Percentiles rank a stretch among this genome's conserved stretches.
These are phyloP conservation scores for Canariomyces notabilis DNA, from an alignment of 2,329 filamentous ascomycete genomes.

Conservation along the genomic window DNA sequence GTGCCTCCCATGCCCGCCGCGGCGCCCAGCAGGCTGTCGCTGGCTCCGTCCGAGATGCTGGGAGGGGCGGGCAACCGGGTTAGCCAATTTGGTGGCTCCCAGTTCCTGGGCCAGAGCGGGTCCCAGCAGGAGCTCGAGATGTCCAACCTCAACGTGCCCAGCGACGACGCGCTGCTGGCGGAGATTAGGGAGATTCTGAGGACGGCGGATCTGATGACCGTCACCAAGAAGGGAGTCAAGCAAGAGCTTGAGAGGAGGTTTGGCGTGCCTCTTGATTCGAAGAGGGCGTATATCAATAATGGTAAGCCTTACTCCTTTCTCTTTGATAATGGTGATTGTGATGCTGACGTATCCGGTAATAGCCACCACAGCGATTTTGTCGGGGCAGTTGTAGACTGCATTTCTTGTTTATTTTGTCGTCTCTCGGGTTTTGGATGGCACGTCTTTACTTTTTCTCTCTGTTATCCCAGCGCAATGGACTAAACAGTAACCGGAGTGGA, in stretches of 20 bases:
- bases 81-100: conserved; percentile 39
- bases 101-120: conserved; percentile 48
- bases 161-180: conserved; percentile 81
- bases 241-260: conserved; percentile 87
- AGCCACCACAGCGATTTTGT: conserved; percentile 75
- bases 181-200: conserved; percentile 93
- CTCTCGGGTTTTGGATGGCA: neutral
- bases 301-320: conserved; percentile 51
- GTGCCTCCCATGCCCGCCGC: conserved; percentile 43
- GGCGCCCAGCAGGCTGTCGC: conserved; percentile 62
- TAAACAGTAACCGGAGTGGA: neutral
- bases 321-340: neutral
- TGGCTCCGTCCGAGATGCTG: conserved; percentile 66
- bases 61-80: conserved; percentile 44
- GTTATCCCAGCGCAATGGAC: neutral
- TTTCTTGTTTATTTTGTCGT: neutral
- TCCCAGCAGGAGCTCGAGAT: conserved; percentile 67
- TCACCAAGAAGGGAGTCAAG: conserved; percentile 99
- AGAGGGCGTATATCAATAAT: conserved; percentile 89
- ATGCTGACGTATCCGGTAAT: conserved; percentile 29
- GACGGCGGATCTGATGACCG: conserved; percentile 91
- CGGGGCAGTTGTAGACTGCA: conserved; percentile 60
- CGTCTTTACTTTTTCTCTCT: too few relatives aligned
- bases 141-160: conserved; percentile 72
- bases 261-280: conserved; percentile 76